Base-by-base conservation (phyloP, 106 monocot species). In the Dendrobium huoshanense region DNA sequence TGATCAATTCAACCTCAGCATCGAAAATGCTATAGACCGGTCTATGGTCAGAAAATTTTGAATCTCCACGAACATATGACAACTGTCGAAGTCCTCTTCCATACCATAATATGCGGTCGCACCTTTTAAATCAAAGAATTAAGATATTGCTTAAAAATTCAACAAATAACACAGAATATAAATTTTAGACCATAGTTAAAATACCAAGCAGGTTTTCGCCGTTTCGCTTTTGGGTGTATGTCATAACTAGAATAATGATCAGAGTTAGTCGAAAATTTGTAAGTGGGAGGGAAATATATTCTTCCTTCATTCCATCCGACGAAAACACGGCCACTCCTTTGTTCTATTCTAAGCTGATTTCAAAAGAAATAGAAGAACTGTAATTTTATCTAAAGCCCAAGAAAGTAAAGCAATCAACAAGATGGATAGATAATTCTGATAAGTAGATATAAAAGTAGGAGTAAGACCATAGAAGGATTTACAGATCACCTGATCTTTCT, bases 71-170 rank as follows among this genome's bases (percentile, higher is more conserved):
- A 70, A 87, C 87, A 78, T 94, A 94, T 5, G 87, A 81, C 19
- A 85, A 29, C 79, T 91, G 91, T 45, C 51, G 85, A 37, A 94
- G 85, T 2, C 91, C 89, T 56, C 82, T 83, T 37, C 93, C 91
- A n/a, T 89, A 79, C 91, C 93, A 94, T 65, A 94, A 37, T 78
- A 94, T 89, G 10, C 91, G 91, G 77, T 94, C 93, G 75, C 93
- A 93, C 92, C 92, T 92, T 54, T 74, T 9, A 27, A 40, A 73
- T 0, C 73, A 73, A 43, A 61, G 77, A 13, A 4, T 15, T 20
- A 5, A 59, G 11, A 6, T 37, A 78, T 84, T 88, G 91, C 78
- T 91, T 88, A 54, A 87, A 27, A 25, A 25, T 73, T 77, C 55
- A 55, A 55, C 13, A 56, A 19, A 56, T 7, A 9, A 45, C 9